Conservation (phyloP, 768 basidiomycete species). For the Rickenella mellea region DNA sequence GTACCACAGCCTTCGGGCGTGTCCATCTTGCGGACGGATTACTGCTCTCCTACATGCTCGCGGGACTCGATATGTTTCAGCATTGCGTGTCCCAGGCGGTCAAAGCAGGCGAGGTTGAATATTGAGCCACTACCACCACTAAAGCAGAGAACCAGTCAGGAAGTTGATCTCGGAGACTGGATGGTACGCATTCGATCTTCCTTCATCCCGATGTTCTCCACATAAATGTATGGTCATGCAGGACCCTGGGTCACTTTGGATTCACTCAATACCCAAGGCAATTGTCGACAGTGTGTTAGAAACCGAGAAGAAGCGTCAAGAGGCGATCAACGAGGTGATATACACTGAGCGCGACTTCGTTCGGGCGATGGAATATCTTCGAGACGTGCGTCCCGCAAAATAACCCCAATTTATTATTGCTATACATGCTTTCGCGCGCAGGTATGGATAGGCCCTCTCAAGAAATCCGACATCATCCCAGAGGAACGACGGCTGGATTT, state of each 20-base stretch:
- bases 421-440: slow-evolving; percentile 18
- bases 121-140: slow-evolving; percentile 92
- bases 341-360: slow-evolving; percentile 96
- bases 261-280: slow-evolving; percentile 92
- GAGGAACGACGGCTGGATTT: slow-evolving; percentile 71
- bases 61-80: slow-evolving; percentile 93
- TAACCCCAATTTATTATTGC: slow-evolving; percentile 1
- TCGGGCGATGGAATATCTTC: slow-evolving; percentile 93
- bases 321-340: slow-evolving; percentile 95
- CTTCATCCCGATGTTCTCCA: neutral
- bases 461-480: slow-evolving; percentile 69
- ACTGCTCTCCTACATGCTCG: slow-evolving; percentile 96
- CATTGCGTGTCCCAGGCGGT: slow-evolving; percentile 86
- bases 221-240: slow-evolving; percentile 24
- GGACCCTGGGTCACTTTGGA: slow-evolving; percentile 86
- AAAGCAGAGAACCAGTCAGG: slow-evolving; percentile 71
- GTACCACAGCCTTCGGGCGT: slow-evolving; percentile 81
- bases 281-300: slow-evolving; percentile 89
- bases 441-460: slow-evolving; percentile 86
- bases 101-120: slow-evolving; percentile 88
- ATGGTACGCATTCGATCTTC: slow-evolving; percentile 36
- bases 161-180: slow-evolving; percentile 73
- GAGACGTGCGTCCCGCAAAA: slow-evolving; percentile 57
- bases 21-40: slow-evolving; percentile 92
- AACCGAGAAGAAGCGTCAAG: slow-evolving; percentile 89